These are phyloP conservation scores for Blastobotrys niveus DNA, from an alignment of 1,139 yeast genomes.

Conservation along the genomic window DNA sequence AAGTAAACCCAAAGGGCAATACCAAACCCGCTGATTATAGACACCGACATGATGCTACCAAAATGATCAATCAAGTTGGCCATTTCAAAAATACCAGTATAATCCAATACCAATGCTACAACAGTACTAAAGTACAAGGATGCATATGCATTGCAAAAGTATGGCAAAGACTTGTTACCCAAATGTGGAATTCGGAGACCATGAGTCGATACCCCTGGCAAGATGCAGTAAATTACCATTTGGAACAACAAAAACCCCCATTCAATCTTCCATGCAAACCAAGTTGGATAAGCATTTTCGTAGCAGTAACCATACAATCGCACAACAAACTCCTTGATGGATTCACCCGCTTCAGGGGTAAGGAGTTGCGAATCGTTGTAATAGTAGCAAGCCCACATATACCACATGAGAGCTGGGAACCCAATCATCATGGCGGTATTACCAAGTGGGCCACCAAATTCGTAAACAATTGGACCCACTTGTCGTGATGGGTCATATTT, in stretches of 20 bases:
- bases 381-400: slow-evolving; percentile 88
- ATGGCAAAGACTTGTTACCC: slow-evolving; percentile 74
- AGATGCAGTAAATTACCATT: slow-evolving; percentile 67
- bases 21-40: slow-evolving; percentile 69
- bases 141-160: slow-evolving; percentile 88
- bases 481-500: slow-evolving; percentile 22
- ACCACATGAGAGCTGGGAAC: slow-evolving; percentile 90
- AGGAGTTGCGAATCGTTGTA: slow-evolving; percentile 73
- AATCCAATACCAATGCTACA: slow-evolving; percentile 57
- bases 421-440: slow-evolving; percentile 90
- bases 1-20: slow-evolving; percentile 68
- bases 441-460: slow-evolving; percentile 94
- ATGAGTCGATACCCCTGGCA: slow-evolving; percentile 93
- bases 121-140: slow-evolving; percentile 67
- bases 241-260: slow-evolving; percentile 66
- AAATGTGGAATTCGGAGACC: slow-evolving; percentile 88
- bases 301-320: slow-evolving; percentile 42
- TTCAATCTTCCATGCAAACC: slow-evolving; percentile 63
- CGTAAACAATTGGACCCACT: slow-evolving; percentile 41
- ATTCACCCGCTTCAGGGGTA: slow-evolving; percentile 56
- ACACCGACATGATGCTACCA: slow-evolving; percentile 89
- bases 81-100: slow-evolving; percentile 65
- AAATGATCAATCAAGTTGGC: slow-evolving; percentile 71
- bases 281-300: slow-evolving; percentile 63
- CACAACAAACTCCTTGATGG: slow-evolving; percentile 52